Evolutionary conservation across 2,329 filamentous ascomycete species (phyloP).

Genomic region (Aspergillus fumigatus): DNA sequence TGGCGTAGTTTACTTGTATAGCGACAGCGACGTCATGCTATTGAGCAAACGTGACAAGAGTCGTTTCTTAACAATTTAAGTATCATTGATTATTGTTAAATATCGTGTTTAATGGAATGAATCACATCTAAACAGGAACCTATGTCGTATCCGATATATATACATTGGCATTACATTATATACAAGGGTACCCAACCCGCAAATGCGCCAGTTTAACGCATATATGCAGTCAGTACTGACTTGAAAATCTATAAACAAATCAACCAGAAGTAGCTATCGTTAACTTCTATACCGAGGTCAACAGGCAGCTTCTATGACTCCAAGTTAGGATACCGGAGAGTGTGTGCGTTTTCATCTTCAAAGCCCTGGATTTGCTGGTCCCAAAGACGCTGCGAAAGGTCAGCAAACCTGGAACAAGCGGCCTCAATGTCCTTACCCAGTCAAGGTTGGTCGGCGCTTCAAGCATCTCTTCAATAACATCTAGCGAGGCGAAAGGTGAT

Average conservation of each 20-base stretch:
- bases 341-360: neutral
- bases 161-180: no score
- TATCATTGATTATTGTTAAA: neutral
- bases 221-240: no score
- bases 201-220: no score
- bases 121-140: no score
- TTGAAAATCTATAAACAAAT: no score
- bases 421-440: slow-evolving; percentile 23
- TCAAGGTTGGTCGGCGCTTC: slow-evolving; percentile 27
- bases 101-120: no score
- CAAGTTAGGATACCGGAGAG: neutral
- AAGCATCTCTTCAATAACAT: slow-evolving; percentile 32
- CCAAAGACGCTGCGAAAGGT: slow-evolving; percentile 18
- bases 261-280: no score
- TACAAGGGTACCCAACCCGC: no score
- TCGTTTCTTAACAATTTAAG: neutral
- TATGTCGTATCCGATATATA: no score
- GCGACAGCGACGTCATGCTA: neutral
- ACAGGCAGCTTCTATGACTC: neutral
- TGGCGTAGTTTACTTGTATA: neutral
- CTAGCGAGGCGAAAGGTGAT: slow-evolving; percentile 14
- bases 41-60: neutral
- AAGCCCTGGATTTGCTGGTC: slow-evolving; percentile 19
- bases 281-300: no score
- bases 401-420: neutral